Conservation (phyloP, 345 rosid species). For the Passiflora organensis region DNA sequence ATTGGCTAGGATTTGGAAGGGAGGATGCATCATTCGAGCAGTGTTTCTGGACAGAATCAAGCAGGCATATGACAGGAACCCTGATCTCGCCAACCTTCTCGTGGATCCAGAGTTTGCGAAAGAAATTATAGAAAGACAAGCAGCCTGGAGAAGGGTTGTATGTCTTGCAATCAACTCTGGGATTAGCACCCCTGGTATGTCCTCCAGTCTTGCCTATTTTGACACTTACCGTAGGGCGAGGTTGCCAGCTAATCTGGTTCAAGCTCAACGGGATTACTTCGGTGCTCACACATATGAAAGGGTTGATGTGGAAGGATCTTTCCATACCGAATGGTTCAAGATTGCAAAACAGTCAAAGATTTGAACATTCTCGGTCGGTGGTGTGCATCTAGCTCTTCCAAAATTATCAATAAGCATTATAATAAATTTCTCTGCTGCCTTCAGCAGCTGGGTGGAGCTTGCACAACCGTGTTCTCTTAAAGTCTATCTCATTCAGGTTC, state of each 20-base stretch:
- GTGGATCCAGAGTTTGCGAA: constrained; percentile 95
- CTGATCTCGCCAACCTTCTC: constrained; percentile 78
- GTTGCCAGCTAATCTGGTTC: constrained; percentile 90
- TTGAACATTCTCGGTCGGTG: constrained; percentile 14
- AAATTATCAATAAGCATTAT: constrained; percentile 21
- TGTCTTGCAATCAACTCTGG: constrained; percentile 85
- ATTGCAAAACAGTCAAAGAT: constrained; percentile 62
- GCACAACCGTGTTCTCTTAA: constrained; percentile 1
- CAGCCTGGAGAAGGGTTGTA: constrained; percentile 94
- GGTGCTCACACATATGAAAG: constrained; percentile 99
- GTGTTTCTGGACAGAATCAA: constrained; percentile 89
- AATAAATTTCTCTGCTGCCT: constrained; percentile 21
- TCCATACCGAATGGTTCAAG: constrained; percentile 99
- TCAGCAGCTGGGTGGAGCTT: constrained; percentile 11
- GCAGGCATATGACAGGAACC: constrained; percentile 88
- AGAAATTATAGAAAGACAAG: constrained; percentile 84
- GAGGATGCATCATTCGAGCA: constrained; percentile 94
- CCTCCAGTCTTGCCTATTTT: constrained; percentile 87
- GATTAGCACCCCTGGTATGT: constrained; percentile 91
- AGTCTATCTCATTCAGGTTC: constrained; percentile 2
- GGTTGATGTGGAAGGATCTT: constrained; percentile 79
- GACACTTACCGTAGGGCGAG: constrained; percentile 82
- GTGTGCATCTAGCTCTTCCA: constrained; percentile 10
- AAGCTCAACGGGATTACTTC: constrained; percentile 94
- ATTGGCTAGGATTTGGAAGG: constrained; percentile 96